Percentiles rank a stretch among this genome's conserved stretches.
Conservation (phyloP, 192 early-diverging fungal species). For the Entomortierella beljakovae region DNA sequence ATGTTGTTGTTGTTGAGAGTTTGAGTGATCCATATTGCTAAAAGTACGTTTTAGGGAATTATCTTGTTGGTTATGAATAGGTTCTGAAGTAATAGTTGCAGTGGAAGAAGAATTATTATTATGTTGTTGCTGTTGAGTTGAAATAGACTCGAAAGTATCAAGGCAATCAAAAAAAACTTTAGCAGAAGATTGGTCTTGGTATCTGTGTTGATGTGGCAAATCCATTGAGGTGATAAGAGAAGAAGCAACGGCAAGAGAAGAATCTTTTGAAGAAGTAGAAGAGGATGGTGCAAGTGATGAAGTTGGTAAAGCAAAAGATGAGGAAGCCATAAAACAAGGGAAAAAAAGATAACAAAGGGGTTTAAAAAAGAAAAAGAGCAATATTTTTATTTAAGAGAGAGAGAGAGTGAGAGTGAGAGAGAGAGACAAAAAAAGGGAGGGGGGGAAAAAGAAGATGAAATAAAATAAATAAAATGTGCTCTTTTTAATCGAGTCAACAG, state of each 20-base stretch:
- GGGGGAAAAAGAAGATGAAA: not conserved
- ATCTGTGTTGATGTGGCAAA: constrained; percentile 44
- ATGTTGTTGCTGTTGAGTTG: constrained; percentile 9
- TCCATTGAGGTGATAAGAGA: constrained; percentile 37
- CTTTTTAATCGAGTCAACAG: not conserved
- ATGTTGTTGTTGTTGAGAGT: constrained; percentile 17
- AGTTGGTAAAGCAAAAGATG: constrained; percentile 5
- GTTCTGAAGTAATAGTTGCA: constrained; percentile 11
- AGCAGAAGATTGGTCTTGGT: constrained; percentile 42
- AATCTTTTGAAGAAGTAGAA: not conserved
- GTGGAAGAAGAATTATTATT: constrained; percentile 19
- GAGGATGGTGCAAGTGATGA: no score
- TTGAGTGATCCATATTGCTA: constrained; percentile 3
- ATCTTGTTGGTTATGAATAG: not conserved
- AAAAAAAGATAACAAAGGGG: constrained; percentile 7
- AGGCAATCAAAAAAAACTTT: constrained; percentile 47
- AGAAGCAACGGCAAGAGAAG: not conserved
- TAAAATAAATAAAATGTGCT: constrained; percentile 1
- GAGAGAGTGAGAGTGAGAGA: not conserved
- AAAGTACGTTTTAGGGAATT: not conserved
- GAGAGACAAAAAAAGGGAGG: constrained; percentile 2
- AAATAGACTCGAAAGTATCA: constrained; percentile 29
- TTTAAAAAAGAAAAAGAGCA: not conserved
- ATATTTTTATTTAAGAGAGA: not conserved
- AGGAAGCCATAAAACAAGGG: constrained; percentile 10